Evolutionary conservation across 768 basidiomycete species (phyloP).

Genomic region (Lactifluus echinatus): DNA sequence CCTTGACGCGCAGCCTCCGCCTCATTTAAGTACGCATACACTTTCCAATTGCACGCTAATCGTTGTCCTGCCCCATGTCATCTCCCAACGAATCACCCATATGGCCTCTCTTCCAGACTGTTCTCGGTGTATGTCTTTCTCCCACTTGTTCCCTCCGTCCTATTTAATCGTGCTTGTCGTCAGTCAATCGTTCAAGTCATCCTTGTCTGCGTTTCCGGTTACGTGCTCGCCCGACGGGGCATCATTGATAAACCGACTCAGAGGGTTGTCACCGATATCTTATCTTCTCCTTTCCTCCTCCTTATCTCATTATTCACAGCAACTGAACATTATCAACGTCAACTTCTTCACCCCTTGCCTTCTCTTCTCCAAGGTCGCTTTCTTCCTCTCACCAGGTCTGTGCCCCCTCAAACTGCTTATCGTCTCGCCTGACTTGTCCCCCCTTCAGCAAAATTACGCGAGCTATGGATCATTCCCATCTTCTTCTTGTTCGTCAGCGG

Average conservation of each 20-base stretch:
- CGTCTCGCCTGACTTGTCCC: not conserved
- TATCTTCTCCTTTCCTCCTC: not conserved
- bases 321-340: conserved; percentile 76
- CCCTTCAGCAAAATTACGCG: conserved; percentile 55
- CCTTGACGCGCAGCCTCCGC: too few species aligned
- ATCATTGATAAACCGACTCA: conserved; percentile 87
- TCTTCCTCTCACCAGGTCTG: conserved; percentile 65
- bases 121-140: conserved; percentile 41
- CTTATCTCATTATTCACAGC: conserved; percentile 31
- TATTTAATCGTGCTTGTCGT: not conserved
- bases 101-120: conserved; percentile 42
- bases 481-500: conserved; percentile 74
- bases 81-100: conserved; percentile 27
- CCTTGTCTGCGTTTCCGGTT: conserved; percentile 76
- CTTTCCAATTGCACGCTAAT: too few species aligned
- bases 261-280: conserved; percentile 44
- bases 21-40: too few species aligned
- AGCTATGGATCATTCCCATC: conserved; percentile 79
- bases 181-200: conserved; percentile 89
- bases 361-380: conserved; percentile 92
- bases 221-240: conserved; percentile 65
- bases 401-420: not conserved
- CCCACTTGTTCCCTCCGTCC: not conserved
- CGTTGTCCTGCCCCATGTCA: conserved; percentile 14
- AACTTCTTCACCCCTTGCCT: conserved; percentile 84